These are phyloP conservation scores for Rubia yunnanensis DNA, from an alignment of 257 asterid species.

Conservation along the genomic window DNA sequence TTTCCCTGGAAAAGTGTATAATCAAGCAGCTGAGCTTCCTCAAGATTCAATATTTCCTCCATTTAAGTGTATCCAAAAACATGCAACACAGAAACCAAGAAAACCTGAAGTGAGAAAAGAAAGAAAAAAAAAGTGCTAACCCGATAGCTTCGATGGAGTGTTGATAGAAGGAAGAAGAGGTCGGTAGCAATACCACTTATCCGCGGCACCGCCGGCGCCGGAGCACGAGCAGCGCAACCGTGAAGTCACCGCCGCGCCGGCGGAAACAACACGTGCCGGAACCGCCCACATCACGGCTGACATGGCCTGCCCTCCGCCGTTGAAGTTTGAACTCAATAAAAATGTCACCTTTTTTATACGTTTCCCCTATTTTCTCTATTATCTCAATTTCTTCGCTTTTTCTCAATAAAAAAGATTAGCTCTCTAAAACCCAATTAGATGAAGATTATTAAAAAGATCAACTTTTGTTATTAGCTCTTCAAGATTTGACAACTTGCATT, in stretches of 20 bases:
- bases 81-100: neutral
- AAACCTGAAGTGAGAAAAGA: neutral
- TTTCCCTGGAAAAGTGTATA: neutral
- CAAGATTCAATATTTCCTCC: neutral
- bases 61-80: neutral
- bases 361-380: neutral
- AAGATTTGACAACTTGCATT: neutral
- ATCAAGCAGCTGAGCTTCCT: neutral
- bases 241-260: constrained; percentile 24
- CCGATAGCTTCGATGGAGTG: constrained; percentile 43
- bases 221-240: constrained; percentile 21
- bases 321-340: constrained; percentile 4
- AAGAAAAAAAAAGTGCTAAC: constrained; percentile 19
- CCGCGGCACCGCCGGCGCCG: constrained; percentile 17
- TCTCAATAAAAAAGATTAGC: neutral
- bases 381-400: neutral
- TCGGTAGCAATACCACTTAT: constrained; percentile 16
- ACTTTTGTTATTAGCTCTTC: no score
- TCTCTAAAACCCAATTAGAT: neutral
- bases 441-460: neutral
- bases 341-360: neutral
- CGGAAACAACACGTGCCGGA: constrained; percentile 34
- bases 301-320: neutral
- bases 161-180: constrained; percentile 18
- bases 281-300: constrained; percentile 23